Evolutionary conservation across 805 yeast genomes (phyloP).

Genomic region (Teunomyces kruisii): DNA sequence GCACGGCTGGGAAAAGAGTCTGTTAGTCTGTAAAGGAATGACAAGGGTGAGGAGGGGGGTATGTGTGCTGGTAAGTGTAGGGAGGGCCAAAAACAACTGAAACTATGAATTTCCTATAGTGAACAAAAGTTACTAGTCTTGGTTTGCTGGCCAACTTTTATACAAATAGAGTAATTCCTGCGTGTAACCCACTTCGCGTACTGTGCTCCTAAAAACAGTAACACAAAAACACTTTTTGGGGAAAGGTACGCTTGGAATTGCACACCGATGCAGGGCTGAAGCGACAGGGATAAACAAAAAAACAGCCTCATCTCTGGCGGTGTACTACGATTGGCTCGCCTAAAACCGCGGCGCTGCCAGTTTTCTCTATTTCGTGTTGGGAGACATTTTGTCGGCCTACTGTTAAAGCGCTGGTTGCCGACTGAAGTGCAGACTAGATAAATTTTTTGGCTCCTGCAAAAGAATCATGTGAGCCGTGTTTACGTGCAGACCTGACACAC

Average conservation of each 20-base stretch:
- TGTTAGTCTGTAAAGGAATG: slow-evolving; percentile 1
- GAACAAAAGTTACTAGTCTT: not conserved
- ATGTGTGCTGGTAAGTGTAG: not conserved
- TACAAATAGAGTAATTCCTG: slow-evolving; percentile 11
- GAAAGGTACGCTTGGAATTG: not conserved
- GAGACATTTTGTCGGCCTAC: too few relatives aligned
- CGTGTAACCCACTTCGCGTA: slow-evolving; percentile 3
- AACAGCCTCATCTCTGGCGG: too few relatives aligned
- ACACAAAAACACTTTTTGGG: not conserved
- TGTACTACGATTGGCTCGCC: too few relatives aligned
- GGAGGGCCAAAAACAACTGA: slow-evolving; percentile 1
- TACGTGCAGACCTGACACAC: not conserved
- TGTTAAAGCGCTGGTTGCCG: not conserved
- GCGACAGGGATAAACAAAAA: not conserved
- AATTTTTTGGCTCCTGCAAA: not conserved
- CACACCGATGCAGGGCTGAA: not conserved
- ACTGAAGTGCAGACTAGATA: not conserved
- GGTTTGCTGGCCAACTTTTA: slow-evolving; percentile 8
- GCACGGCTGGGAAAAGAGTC: not conserved
- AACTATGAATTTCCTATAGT: not conserved
- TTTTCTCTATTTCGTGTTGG: too few relatives aligned
- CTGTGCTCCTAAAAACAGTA: not conserved
- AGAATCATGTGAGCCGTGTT: not conserved
- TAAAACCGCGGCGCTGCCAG: too few relatives aligned
- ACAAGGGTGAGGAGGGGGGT: not conserved